phyloP scores from a whole-genome alignment of 2,329 filamentous ascomycete species.

The Monascus ruber region DNA sequence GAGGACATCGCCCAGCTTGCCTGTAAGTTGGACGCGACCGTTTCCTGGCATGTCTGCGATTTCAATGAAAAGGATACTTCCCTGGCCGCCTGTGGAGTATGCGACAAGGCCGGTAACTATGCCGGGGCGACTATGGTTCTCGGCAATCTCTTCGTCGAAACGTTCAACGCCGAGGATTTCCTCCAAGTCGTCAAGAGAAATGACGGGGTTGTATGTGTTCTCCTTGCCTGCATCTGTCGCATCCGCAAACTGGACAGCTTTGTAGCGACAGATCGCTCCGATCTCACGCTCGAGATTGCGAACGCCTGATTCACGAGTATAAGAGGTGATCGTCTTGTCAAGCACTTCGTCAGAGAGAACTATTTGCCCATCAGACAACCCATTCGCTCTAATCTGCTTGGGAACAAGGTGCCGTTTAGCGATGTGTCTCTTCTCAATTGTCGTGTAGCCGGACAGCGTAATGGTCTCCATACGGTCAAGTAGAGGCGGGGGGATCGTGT shows the following conservation, averaged over 20 bases:
- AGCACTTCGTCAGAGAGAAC: constrained; percentile 70
- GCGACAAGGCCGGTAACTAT: constrained; percentile 94
- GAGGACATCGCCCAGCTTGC: constrained; percentile 89
- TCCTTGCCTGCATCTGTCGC: constrained; percentile 63
- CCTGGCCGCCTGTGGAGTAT: constrained; percentile 84
- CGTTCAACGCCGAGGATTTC: constrained; percentile 83
- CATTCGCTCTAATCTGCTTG: constrained; percentile 88
- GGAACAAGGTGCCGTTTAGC: constrained; percentile 87
- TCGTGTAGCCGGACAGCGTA: constrained; percentile 86
- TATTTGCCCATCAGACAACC: constrained; percentile 64
- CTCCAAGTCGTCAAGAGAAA: constrained; percentile 74
- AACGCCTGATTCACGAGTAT: constrained; percentile 92
- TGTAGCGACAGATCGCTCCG: constrained; percentile 83
- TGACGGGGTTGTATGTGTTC: constrained; percentile 58
- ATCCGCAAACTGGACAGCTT: constrained; percentile 90
- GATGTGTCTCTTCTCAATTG: constrained; percentile 92
- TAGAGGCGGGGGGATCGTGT: constrained; percentile 88
- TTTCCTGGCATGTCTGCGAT: constrained; percentile 93
- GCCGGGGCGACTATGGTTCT: constrained; percentile 69
- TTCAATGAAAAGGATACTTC: constrained; percentile 95
- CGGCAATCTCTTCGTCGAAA: constrained; percentile 91
- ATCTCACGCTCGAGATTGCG: constrained; percentile 94
- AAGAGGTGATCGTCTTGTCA: constrained; percentile 89
- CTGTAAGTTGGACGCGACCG: constrained; percentile 86
- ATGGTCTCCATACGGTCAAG: constrained; percentile 97